Evolutionary conservation across 208 protist species (phyloP).

Genomic region (Trypanosoma lewisi): DNA sequence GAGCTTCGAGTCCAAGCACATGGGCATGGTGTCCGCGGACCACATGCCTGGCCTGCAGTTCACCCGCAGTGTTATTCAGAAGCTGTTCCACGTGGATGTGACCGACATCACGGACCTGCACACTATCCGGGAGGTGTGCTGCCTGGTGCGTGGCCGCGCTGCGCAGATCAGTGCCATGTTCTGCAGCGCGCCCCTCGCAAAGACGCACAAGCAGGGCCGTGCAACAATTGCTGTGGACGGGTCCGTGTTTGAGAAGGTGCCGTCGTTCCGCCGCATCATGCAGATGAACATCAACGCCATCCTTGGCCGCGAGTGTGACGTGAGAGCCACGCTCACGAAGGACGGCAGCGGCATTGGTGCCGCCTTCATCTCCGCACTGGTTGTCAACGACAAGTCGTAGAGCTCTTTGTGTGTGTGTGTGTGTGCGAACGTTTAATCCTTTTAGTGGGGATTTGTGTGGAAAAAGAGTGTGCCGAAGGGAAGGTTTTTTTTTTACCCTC

Average conservation of each 20-base stretch:
- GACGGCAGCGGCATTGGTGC: constrained; percentile 89
- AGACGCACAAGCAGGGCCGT: constrained; percentile 59
- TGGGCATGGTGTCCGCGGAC: constrained; percentile 63
- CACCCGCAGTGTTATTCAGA: constrained; percentile 49
- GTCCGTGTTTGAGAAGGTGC: constrained; percentile 88
- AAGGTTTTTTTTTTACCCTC: too few species aligned
- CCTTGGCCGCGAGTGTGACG: constrained; percentile 54
- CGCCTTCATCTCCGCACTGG: constrained; percentile 84
- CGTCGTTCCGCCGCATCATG: constrained; percentile 79
- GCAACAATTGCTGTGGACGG: constrained; percentile 81
- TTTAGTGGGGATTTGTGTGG: too few species aligned
- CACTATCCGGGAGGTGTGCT: constrained; percentile 62
- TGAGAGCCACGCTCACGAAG: constrained; percentile 64
- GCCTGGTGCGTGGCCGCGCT: constrained; percentile 69
- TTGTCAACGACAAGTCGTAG: constrained; percentile 36
- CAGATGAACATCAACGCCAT: constrained; percentile 67
- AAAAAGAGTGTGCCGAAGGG: too few species aligned
- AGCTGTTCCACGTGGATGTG: constrained; percentile 51
- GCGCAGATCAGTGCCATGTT: constrained; percentile 76
- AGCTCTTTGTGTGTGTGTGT: too few species aligned
- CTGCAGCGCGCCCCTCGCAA: constrained; percentile 68
- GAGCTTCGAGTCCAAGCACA: constrained; percentile 57
- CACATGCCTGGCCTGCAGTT: constrained; percentile 72
- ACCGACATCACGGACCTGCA: constrained; percentile 39
- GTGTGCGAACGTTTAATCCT: too few species aligned